A percentile compares a stretch with the other conserved stretches of the same genome.
phyloP scores from a whole-genome alignment of 2,329 filamentous ascomycete species.

The Colletotrichum chlorophyti region DNA sequence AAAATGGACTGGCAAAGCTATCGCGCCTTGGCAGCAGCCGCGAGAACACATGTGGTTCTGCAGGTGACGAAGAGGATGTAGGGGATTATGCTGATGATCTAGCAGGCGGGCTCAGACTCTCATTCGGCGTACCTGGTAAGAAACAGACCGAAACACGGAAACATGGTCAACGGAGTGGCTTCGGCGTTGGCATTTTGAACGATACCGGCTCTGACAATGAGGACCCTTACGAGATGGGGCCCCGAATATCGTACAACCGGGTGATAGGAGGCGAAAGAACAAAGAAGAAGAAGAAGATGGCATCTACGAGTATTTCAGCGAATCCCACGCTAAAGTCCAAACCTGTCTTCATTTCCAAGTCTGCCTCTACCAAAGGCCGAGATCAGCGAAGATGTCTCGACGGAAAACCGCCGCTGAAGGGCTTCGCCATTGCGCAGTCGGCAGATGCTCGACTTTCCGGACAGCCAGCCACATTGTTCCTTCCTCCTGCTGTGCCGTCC shows the following conservation, averaged over 20 bases:
- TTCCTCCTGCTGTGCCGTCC: conserved; percentile 70
- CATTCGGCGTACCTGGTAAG: conserved; percentile 35
- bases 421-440: conserved; percentile 75
- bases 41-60: conserved; percentile 11
- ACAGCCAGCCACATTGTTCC: conserved; percentile 55
- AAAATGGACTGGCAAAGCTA: conserved; percentile 52
- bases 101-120: neutral
- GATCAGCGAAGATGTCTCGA: conserved; percentile 75
- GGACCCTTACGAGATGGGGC: conserved; percentile 91
- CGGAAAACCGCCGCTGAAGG: conserved; percentile 78
- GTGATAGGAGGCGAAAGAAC: conserved; percentile 83
- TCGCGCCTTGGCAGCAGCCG: neutral
- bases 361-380: conserved; percentile 34
- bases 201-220: conserved; percentile 96
- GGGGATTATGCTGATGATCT: neutral
- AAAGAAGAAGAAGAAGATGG: conserved; percentile 69
- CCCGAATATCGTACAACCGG: conserved; percentile 86
- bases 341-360: conserved; percentile 77
- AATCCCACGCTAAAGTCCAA: conserved; percentile 72
- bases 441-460: conserved; percentile 53
- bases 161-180: conserved; percentile 64
- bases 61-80: conserved; percentile 2
- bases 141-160: conserved; percentile 53
- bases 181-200: conserved; percentile 89
- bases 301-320: conserved; percentile 50